Evolutionary conservation across 352 stramenopile species (phyloP).

Genomic region (Plasmopara muralis): DNA sequence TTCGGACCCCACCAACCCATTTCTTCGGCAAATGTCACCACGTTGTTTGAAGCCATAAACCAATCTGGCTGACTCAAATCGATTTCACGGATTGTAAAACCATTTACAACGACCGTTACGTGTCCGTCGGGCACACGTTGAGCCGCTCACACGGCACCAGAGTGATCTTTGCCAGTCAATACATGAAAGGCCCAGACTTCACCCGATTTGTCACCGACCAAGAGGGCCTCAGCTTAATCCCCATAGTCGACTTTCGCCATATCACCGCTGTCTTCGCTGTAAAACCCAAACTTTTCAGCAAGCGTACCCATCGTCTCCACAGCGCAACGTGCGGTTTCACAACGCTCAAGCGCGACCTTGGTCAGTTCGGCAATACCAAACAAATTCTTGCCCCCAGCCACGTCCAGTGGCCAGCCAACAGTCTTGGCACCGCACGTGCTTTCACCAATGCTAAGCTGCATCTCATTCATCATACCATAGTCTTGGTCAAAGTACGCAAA

Average conservation of each 20-base stretch:
- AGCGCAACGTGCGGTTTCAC: constrained; percentile 71
- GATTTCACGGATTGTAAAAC: constrained; percentile 90
- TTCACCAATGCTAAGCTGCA: constrained; percentile 91
- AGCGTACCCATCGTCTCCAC: constrained; percentile 89
- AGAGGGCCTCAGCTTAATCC: constrained; percentile 80
- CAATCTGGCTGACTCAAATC: constrained; percentile 63
- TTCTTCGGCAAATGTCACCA: constrained; percentile 74
- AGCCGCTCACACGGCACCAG: constrained; percentile 88
- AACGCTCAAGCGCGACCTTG: constrained; percentile 88
- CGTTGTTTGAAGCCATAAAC: constrained; percentile 86
- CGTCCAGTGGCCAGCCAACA: constrained; percentile 57
- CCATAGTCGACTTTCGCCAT: constrained; percentile 45
- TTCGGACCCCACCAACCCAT: constrained; percentile 81
- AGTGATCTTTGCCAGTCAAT: constrained; percentile 81
- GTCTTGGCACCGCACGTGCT: constrained; percentile 88
- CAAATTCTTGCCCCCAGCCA: constrained; percentile 71
- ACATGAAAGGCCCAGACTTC: constrained; percentile 95
- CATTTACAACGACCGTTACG: constrained; percentile 88
- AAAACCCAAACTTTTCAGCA: constrained; percentile 90
- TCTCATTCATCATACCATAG: constrained; percentile 94
- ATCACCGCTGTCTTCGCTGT: constrained; percentile 84
- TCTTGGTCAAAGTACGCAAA: constrained; percentile 92
- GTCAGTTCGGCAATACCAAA: constrained; percentile 89
- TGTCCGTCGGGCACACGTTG: constrained; percentile 89
- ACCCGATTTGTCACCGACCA: constrained; percentile 75